Evolutionary conservation across 495 filamentous ascomycete species (phyloP), one percentile per base, ranked within the genome.

Genomic region (Penicillium soppii): DNA sequence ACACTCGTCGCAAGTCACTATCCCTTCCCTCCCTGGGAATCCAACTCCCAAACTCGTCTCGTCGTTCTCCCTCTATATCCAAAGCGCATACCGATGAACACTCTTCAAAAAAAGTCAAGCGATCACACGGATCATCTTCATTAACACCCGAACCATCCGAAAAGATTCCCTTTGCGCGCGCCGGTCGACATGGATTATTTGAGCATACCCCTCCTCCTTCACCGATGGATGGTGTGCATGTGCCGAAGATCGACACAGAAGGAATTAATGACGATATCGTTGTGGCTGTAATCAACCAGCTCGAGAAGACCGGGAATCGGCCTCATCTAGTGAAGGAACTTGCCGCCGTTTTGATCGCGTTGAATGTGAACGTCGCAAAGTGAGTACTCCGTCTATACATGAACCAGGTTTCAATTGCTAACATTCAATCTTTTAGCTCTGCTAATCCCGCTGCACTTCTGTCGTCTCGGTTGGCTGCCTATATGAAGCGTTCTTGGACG

Each of bases 201-300:
- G 84, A 89, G 58, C 78, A 88, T 56, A 96, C 91, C 42, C 94
- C 92, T 43, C 91, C 92, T 17, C 90, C 90, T 1, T 96, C 92
- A 47, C 92, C 92, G 15, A 77, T 76, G 17, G 76, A 75, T 53
- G 68, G 56, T 27, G 69, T 61, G 30, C 61, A 73, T 62, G 62
- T 82, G 55, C 73, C 78, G 65, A 86, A 85, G 67, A 86, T 97
- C 61, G 90, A 95, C 62, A 80, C 91, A 50, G 85, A 92, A 54
- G 88, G 88, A 42, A 94, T 97, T 69, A 88, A 89, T 59, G 94
- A 98, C 67, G 91, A 96, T 53, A 95, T 98, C 50, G 92, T 98
- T 35, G 85, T 94, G 54, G 92, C 82, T 9, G 91, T 95, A 36
- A 91, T 97, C 50, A 75, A 94, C 49, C 91, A 95, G 70, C 74